Base-by-base conservation (phyloP, 2,329 filamentous ascomycete species). In the Laburnicola sp. region DNA sequence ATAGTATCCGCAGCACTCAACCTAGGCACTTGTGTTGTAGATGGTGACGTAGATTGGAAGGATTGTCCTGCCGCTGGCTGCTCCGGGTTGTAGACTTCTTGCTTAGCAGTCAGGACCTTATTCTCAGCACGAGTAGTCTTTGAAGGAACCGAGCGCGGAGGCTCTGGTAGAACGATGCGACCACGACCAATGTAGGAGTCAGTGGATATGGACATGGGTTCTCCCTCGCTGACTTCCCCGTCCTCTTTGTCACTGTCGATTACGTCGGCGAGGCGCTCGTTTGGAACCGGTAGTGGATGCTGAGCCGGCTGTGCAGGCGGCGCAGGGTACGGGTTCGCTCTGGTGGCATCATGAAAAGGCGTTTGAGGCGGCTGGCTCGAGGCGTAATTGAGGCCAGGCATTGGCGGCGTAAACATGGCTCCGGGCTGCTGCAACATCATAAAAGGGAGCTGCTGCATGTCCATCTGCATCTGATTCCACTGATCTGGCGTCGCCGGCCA, bases 211-310 rank as follows among this genome's bases (percentile, higher is more conserved):
- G 59, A 54, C 28, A 45, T 32, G 4, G 22, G 53, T 16, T 66
- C 68, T 5, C 55, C 51, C n/a, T 93, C 89, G 56, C 84, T 88
- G 27, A 94, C 70, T 69, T 95, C 90, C 11, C 88, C 89, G 63
- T 95, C 89, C 64, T 94, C 89, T 49, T 75, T 75, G 50, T 81
- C 79, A 48, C 70, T 70, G 39, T 77, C 68, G 42, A 70, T 58
- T 27, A 69, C 64, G 11, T 69, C 63, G 27, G 56, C 55, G 8
- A 71, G 39, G 42, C 66, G 67, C 25, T 72, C 63, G 30, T 59
- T 56, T 3, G 51, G 43, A 6, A 50, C 42, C 31, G 56, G 34
- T 10, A 53, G 22, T 10, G 50, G 39, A 9, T 40, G 55, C 42
- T 50, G 58, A 30, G 44, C 47, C 30, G 51, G 57, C 32, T 30